A percentile compares a stretch with the other conserved stretches of the same genome.
Evolutionary conservation across 257 asterid genomes (phyloP).

Genomic region (Leonotis leonurus): DNA sequence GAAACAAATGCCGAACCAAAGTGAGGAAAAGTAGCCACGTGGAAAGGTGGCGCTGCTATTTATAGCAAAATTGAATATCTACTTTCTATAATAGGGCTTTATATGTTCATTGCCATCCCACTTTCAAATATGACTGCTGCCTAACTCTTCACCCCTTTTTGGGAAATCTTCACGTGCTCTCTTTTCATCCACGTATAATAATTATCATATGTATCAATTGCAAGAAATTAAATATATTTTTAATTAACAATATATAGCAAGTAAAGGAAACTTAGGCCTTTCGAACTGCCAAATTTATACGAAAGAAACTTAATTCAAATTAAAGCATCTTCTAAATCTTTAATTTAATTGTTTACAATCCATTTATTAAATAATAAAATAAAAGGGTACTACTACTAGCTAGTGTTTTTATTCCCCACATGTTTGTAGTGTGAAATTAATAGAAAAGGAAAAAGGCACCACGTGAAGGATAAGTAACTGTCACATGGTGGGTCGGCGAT

Average conservation of each 20-base stretch:
- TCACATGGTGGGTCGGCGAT: slow-evolving; percentile 47
- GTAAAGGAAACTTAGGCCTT: slow-evolving; percentile 11
- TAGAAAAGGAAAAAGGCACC: slow-evolving; percentile 19
- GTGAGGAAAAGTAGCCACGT: slow-evolving; percentile 26
- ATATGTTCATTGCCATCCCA: slow-evolving; percentile 19
- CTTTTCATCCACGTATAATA: too few relatives aligned
- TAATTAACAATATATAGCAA: too few relatives aligned
- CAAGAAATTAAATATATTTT: too few relatives aligned
- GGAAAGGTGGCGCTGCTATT: slow-evolving; percentile 34
- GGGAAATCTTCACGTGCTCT: slow-evolving; percentile 26
- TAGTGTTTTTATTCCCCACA: too few relatives aligned
- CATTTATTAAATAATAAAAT: too few relatives aligned
- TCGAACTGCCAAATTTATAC: slow-evolving; percentile 2
- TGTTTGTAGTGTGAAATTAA: slow-evolving; percentile 24
- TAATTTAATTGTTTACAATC: too few relatives aligned
- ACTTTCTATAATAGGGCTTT: slow-evolving; percentile 48
- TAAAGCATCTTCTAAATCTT: too few relatives aligned
- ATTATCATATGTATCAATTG: too few relatives aligned
- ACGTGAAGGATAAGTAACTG: slow-evolving; percentile 30
- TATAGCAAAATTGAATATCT: slow-evolving; percentile 41
- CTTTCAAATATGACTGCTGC: slow-evolving; percentile 31
- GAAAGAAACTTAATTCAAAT: background rate
- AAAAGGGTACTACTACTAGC: too few relatives aligned
- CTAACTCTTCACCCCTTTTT: slow-evolving; percentile 28
- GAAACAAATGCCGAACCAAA: slow-evolving; percentile 43